Conservation (phyloP, 495 filamentous ascomycete species). For the Hypoxylon intermedium region DNA sequence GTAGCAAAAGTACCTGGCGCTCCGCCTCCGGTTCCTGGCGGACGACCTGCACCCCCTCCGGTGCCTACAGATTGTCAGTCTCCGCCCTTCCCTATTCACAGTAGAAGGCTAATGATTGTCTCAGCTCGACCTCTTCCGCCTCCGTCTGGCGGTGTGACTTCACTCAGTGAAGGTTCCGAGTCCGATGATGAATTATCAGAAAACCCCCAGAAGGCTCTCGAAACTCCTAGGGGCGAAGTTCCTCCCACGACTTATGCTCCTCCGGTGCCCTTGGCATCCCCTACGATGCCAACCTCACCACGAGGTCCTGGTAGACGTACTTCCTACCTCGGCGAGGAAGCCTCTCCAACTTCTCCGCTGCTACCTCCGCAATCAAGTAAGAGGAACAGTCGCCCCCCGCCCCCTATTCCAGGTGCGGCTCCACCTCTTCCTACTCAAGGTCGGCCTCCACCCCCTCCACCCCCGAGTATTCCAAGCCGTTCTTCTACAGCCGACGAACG, state of each 20-base stretch:
- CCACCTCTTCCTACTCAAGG: constrained; percentile 62
- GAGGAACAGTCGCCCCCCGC: constrained; percentile 59
- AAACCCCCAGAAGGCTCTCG: constrained; percentile 51
- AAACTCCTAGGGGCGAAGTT: constrained; percentile 50
- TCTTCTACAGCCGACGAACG: constrained; percentile 66
- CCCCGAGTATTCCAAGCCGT: constrained; percentile 65
- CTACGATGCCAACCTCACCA: constrained; percentile 62
- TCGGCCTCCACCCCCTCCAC: constrained; percentile 81
- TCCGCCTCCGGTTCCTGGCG: constrained; percentile 67
- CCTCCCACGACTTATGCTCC: constrained; percentile 47
- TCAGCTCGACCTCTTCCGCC: constrained; percentile 65
- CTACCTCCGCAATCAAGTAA: constrained; percentile 51
- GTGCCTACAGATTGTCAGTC: constrained; percentile 72
- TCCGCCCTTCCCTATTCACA: constrained; percentile 15
- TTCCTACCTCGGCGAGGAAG: constrained; percentile 58
- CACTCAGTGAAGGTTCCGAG: constrained; percentile 80
- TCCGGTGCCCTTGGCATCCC: constrained; percentile 58
- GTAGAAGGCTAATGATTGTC: constrained; percentile 44
- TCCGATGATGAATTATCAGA: constrained; percentile 95
- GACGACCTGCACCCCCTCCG: constrained; percentile 72
- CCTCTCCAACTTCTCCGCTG: constrained; percentile 54
- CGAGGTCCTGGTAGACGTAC: constrained; percentile 58
- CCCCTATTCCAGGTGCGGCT: constrained; percentile 57
- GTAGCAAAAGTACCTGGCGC: constrained; percentile 43
- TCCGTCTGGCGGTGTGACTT: constrained; percentile 59